These are phyloP conservation scores for Tillandsia fasciculata DNA, from an alignment of 176 grass and related monocot genomes.

Conservation along the genomic window DNA sequence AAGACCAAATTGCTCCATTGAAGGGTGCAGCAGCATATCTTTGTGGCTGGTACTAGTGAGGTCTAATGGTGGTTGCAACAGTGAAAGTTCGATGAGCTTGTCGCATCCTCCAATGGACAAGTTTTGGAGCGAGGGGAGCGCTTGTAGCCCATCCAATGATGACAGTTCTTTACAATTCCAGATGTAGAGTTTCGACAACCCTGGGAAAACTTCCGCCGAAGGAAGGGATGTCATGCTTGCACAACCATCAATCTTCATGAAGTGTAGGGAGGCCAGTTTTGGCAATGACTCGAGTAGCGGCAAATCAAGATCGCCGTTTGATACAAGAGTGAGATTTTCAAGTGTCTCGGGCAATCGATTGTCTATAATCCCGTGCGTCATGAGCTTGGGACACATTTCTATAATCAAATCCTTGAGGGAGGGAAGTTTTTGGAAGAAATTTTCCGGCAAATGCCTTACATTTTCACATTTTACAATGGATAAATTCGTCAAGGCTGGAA, in stretches of 20 bases:
- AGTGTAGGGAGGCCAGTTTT: conserved; percentile 10
- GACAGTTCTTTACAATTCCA: conserved; percentile 2
- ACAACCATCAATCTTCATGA: not conserved
- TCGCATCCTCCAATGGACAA: too few relatives aligned
- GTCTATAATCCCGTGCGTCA: not conserved
- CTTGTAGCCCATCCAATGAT: conserved; percentile 22
- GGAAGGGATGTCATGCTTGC: conserved; percentile 14
- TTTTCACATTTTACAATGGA: not conserved
- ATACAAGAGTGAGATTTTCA: not conserved
- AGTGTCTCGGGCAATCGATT: not conserved
- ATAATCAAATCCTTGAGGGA: not conserved
- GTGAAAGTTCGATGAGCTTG: too few relatives aligned
- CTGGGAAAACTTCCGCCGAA: conserved; percentile 8
- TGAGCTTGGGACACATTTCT: conserved; percentile 3
- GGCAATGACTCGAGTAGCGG: not conserved
- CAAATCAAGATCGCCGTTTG: not conserved
- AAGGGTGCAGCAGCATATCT: too few relatives aligned
- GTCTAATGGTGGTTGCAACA: too few relatives aligned
- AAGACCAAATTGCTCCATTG: too few relatives aligned
- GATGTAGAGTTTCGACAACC: conserved; percentile 1
- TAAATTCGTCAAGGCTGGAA: conserved; percentile 1
- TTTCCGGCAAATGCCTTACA: conserved; percentile 8
- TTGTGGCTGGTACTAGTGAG: too few relatives aligned
- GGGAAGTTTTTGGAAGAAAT: not conserved
- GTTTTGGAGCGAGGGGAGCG: too few relatives aligned